These are phyloP conservation scores for Ehretia macrophylla DNA, from an alignment of 257 asterid genomes.

Conservation along the genomic window DNA sequence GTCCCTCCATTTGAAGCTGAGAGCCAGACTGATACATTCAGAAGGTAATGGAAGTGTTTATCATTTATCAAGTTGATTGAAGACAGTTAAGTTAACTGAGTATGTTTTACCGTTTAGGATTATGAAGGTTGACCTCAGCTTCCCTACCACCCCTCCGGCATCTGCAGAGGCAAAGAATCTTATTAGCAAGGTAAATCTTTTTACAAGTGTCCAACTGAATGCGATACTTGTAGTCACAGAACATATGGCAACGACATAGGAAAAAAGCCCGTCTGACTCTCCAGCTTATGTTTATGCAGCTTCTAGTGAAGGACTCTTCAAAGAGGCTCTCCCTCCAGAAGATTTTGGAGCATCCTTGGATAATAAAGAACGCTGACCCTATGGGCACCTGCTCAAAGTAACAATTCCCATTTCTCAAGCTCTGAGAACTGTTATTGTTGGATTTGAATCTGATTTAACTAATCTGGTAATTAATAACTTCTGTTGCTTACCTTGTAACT, in stretches of 20 bases:
- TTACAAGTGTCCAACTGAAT: background rate
- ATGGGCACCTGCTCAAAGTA: constrained; percentile 37
- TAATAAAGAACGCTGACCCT: constrained; percentile 53
- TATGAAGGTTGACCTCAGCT: constrained; percentile 79
- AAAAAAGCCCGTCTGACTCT: constrained; percentile 7
- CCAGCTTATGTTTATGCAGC: constrained; percentile 42
- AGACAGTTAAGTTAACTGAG: constrained; percentile 9
- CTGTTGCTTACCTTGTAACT: no score
- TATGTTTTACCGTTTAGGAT: constrained; percentile 42
- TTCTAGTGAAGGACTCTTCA: constrained; percentile 85
- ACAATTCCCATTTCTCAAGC: background rate
- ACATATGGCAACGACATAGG: background rate
- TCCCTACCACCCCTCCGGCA: constrained; percentile 57
- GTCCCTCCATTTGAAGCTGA: constrained; percentile 93
- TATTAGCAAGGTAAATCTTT: constrained; percentile 55
- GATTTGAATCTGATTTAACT: background rate
- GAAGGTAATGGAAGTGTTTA: constrained; percentile 42
- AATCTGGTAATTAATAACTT: no score
- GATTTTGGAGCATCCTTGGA: constrained; percentile 88
- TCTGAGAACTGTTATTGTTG: no score
- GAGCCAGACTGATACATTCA: constrained; percentile 71
- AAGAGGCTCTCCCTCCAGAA: constrained; percentile 75
- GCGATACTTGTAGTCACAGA: background rate
- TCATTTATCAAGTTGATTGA: constrained; percentile 1
- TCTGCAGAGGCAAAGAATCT: constrained; percentile 77